Percentiles rank a stretch among this genome's conserved stretches.
Evolutionary conservation across 148 eudicot genomes (phyloP).

Genomic region (Linanthus parryae): DNA sequence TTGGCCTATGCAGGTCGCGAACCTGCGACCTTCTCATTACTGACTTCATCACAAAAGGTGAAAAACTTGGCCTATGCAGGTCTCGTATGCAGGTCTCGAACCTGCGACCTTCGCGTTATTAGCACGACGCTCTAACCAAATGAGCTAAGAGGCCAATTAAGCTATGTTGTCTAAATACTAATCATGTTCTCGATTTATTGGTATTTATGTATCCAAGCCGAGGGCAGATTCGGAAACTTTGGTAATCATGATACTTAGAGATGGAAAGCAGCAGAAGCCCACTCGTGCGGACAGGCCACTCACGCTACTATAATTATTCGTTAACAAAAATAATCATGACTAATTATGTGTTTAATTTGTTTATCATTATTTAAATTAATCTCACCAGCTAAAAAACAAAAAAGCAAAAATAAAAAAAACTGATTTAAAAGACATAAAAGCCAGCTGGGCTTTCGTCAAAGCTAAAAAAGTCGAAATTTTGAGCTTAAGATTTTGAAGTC

Average conservation of each 20-base stretch:
- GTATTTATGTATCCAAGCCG: neutral
- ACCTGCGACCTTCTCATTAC: no score
- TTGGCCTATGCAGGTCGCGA: no score
- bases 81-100: slow-evolving; percentile 71
- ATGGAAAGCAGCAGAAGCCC: slow-evolving; percentile 39
- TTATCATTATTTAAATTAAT: no score
- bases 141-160: neutral
- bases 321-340: slow-evolving; percentile 6
- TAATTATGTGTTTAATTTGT: slow-evolving; percentile 9
- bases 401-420: slow-evolving; percentile 6
- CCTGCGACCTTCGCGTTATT: slow-evolving; percentile 77
- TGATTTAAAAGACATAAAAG: slow-evolving; percentile 5
- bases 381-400: slow-evolving; percentile 29
- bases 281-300: slow-evolving; percentile 54
- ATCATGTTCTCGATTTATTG: no score
- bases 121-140: neutral
- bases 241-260: slow-evolving; percentile 13
- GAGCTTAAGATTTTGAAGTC: slow-evolving; percentile 9
- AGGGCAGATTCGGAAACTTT: slow-evolving; percentile 7
- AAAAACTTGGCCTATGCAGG: no score
- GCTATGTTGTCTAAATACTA: no score
- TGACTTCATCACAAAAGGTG: no score
- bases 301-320: slow-evolving; percentile 39
- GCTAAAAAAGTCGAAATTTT: slow-evolving; percentile 6
- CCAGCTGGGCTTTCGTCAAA: slow-evolving; percentile 13